These are phyloP conservation scores for Mucor velutinosus DNA, from an alignment of 371 early-diverging fungal genomes.

Conservation along the genomic window DNA sequence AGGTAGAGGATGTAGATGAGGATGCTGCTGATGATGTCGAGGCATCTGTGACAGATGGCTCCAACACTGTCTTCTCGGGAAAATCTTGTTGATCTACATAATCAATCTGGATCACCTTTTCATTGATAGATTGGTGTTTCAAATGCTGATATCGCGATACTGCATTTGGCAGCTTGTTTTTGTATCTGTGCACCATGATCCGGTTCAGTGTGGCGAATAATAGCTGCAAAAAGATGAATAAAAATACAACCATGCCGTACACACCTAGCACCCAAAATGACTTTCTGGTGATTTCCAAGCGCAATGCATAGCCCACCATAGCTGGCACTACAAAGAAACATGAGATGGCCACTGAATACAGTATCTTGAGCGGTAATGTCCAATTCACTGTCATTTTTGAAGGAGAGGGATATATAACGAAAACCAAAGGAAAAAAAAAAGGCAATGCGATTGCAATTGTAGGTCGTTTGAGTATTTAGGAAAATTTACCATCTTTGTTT, in stretches of 20 bases:
- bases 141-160: conserved; percentile 4
- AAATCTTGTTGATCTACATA: conserved; percentile 1
- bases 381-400: conserved; percentile 20
- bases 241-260: conserved; percentile 47
- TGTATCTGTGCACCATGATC: conserved; percentile 18
- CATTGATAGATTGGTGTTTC: neutral
- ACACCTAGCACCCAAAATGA: conserved; percentile 46
- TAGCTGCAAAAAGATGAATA: conserved; percentile 42
- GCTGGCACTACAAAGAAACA: conserved; percentile 49
- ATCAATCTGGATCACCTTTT: conserved; percentile 6
- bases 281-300: conserved; percentile 27
- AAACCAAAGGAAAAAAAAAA: neutral
- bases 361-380: conserved; percentile 43
- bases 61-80: neutral
- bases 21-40: neutral
- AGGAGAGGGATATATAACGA: neutral
- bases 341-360: conserved; percentile 44
- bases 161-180: conserved; percentile 7
- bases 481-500: neutral
- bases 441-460: neutral
- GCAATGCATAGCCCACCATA: conserved; percentile 44
- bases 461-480: neutral
- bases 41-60: neutral
- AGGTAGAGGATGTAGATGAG: neutral
- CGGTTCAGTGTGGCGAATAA: conserved; percentile 49